Percentiles rank a stretch among this genome's conserved stretches.
These are phyloP conservation scores for Aspergillus quadrilineatus DNA, from an alignment of 2,329 filamentous ascomycete species.

Conservation along the genomic window DNA sequence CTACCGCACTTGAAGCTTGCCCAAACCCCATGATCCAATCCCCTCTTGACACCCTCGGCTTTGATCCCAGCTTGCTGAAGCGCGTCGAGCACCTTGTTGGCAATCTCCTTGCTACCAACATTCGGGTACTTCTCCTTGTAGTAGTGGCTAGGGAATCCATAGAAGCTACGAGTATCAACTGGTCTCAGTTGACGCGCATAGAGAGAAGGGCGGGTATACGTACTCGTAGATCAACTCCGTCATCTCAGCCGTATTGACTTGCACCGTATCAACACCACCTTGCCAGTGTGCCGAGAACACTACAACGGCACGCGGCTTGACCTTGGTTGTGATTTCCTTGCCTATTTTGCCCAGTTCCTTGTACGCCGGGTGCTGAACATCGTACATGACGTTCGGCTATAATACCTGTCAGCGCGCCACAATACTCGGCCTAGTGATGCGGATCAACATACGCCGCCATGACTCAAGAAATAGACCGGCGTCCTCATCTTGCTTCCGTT, in stretches of 20 bases:
- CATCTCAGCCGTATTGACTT: slow-evolving; percentile 65
- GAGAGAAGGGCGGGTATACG: slow-evolving; percentile 12
- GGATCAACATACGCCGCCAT: slow-evolving; percentile 43
- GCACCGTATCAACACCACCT: slow-evolving; percentile 53
- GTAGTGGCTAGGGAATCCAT: slow-evolving; percentile 68
- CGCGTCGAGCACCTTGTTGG: slow-evolving; percentile 56
- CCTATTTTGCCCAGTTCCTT: slow-evolving; percentile 64
- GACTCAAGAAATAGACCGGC: slow-evolving; percentile 55
- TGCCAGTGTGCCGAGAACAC: slow-evolving; percentile 81
- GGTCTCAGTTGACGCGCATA: neutral
- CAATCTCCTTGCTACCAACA: slow-evolving; percentile 60
- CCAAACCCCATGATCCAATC: slow-evolving; percentile 75
- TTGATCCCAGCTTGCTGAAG: slow-evolving; percentile 60
- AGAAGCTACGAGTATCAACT: slow-evolving; percentile 52
- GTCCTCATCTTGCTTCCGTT: slow-evolving; percentile 35
- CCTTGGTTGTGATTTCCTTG: slow-evolving; percentile 66
- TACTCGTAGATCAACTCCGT: slow-evolving; percentile 70
- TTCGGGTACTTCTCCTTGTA: slow-evolving; percentile 68
- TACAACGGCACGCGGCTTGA: slow-evolving; percentile 70
- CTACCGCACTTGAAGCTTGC: slow-evolving; percentile 60
- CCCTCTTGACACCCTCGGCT: slow-evolving; percentile 60
- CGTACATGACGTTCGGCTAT: slow-evolving; percentile 64
- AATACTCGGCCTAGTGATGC: neutral
- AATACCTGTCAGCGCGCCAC: neutral
- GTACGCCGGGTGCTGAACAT: slow-evolving; percentile 68